Base-by-base conservation (phyloP, 805 yeast species). In the Sugiyamaella mastotermitis region DNA sequence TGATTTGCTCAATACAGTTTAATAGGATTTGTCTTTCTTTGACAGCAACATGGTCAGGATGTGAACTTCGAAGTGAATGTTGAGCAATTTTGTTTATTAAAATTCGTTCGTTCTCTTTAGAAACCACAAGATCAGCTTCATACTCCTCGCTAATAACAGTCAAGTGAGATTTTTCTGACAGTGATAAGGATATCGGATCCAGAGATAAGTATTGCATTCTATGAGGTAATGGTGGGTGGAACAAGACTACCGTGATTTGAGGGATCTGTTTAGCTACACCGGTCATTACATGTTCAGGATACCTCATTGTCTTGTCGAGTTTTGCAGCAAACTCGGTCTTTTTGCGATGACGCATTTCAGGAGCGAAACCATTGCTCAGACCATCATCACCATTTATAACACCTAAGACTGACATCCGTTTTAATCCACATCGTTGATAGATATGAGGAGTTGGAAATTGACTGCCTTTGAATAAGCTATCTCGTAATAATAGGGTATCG, bases 121-220 rank as follows among this genome's bases (percentile, higher is more conserved):
- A 22, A 22, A 47, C 49, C 37, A 52, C 50, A 22, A 68, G 40
- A 30, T 56, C 58, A 13, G 40, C 43, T 23, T 57, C 58, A 33
- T 54, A 55, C 16, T 43, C 47, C 11, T 53, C 52, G 11, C 47
- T 48, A 23, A 53, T 46, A 13, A 42, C 51, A 11, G 55, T 43
- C 34, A 37, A 37, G 8, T 20, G 14, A 13, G 46, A 32, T 38
- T 55, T 52, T 33, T 60, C 68, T 2, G 64, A 60, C 10, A 71
- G 55, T 11, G 79, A 80, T 7, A 87, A 67, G 3, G 76, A 61
- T 3, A 86, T 82, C 0, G 95, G 94, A n/a, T 69, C 63, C 3
- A 79, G 55, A 0, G 96, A 79, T 47, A 76, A 81, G 55, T 83
- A 85, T 48, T 87, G 95, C 67, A 88, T 68, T 42, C 74, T 71